Conservation (phyloP, 2,329 filamentous ascomycete species). For the Cordyceps cateniannulata region DNA sequence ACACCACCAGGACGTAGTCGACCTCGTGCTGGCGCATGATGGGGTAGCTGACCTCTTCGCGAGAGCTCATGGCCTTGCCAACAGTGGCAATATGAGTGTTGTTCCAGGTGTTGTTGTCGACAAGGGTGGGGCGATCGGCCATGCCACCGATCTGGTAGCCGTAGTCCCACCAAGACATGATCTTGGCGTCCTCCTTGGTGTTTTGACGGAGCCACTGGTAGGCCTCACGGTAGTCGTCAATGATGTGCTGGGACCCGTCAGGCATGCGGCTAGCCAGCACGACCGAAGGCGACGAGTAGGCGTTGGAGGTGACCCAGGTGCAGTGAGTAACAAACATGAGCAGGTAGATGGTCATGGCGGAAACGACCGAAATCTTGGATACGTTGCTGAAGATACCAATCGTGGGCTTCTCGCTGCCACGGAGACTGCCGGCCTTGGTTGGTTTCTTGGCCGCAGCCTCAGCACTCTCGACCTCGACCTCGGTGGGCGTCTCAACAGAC, state of each 20-base stretch:
- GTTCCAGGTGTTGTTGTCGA: slow-evolving; percentile 99
- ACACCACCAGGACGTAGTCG: slow-evolving; percentile 96
- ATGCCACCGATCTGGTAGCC: slow-evolving; percentile 99
- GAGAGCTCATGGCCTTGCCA: slow-evolving; percentile 96
- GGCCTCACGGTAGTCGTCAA: slow-evolving; percentile 97
- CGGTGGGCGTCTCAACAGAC: slow-evolving; percentile 54
- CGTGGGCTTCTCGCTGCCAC: slow-evolving; percentile 63
- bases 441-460: slow-evolving; percentile 53
- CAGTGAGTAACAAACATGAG: slow-evolving; percentile 94
- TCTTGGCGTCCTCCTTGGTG: slow-evolving; percentile 88
- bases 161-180: slow-evolving; percentile 99
- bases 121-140: slow-evolving; percentile 92
- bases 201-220: slow-evolving; percentile 99
- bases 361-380: slow-evolving; percentile 74
- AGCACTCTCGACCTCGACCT: slow-evolving; percentile 40
- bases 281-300: slow-evolving; percentile 96
- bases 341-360: slow-evolving; percentile 69
- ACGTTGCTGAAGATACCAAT: slow-evolving; percentile 77
- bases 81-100: slow-evolving; percentile 99
- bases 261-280: slow-evolving; percentile 88
- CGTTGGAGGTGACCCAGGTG: slow-evolving; percentile 98
- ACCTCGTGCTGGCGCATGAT: slow-evolving; percentile 99
- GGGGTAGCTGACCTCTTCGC: slow-evolving; percentile 95
- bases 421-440: slow-evolving; percentile 50
- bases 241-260: slow-evolving; percentile 95